Evolutionary conservation across 345 rosid genomes (phyloP), one percentile per base, ranked within the genome.

Genomic region (Salix suchowensis): DNA sequence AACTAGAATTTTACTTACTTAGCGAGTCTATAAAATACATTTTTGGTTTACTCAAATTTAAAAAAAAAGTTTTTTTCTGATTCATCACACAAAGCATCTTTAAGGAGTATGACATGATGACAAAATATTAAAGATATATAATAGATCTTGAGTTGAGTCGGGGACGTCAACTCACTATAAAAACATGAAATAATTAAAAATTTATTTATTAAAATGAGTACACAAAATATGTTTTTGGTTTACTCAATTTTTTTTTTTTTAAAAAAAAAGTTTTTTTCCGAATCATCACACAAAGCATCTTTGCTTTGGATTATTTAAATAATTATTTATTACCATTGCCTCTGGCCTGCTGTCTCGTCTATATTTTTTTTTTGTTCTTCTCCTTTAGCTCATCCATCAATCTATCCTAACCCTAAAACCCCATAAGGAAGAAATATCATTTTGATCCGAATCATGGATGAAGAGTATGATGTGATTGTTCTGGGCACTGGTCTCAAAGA

Each of bases 401-500:
- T 44, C 50, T 44, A 11, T 46, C 52, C 52, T 10, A n/a, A 23
- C 62, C 24, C 62, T 10, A 23, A n/a, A 58, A 24, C 2, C 62
- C 62, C 62, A 1, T 4, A 23, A n/a, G 24, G 24, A 58, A 24
- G 23, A 58, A 58, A 58, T 23, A 58, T 23, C 14, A 24, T 58
- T 11, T 10, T 24, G 62, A 58, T 58, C 62, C 10, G 62, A 58
- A 73, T 68, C 79, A 96, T 96, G 99, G 99, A 96, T 75, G 98
- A 96, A 75, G 96, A 90, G 84, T 93, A 96, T 67, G 97, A 96
- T 74, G 97, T 91, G 30, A 81, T 96, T 4, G 99, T 96, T 52
- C 82, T 96, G 52, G 99, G 99, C 48, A 96, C 99, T 62, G 99
- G 99, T 77, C 99, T 96, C 84, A 96, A 96, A 82, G 99, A 96